These are phyloP conservation scores for Aspergillus fischeri DNA, from an alignment of 2,329 filamentous ascomycete genomes.

Conservation along the genomic window DNA sequence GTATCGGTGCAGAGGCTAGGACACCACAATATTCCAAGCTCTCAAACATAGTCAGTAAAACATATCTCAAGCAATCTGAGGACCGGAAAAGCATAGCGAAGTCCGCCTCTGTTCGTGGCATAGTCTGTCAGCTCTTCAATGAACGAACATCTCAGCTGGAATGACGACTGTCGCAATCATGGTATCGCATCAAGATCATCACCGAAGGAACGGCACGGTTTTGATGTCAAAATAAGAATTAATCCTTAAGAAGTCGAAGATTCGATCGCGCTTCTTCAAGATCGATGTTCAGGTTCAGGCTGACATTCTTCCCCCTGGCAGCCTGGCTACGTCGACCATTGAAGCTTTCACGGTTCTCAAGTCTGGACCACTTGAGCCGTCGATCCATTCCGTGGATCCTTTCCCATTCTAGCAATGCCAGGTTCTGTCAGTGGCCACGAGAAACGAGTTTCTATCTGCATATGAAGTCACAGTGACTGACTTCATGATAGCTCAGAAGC, in stretches of 20 bases:
- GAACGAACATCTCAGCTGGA: too few relatives aligned
- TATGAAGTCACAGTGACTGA: too few relatives aligned
- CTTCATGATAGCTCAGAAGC: too few relatives aligned
- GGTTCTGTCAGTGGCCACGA: not conserved
- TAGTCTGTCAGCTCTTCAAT: too few relatives aligned
- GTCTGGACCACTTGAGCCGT: not conserved
- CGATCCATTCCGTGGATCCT: slow-evolving; percentile 3
- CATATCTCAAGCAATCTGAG: too few relatives aligned
- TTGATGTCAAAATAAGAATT: not conserved
- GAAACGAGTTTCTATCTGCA: too few relatives aligned
- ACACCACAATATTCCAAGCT: too few relatives aligned
- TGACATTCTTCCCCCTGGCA: not conserved
- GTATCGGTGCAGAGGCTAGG: too few relatives aligned
- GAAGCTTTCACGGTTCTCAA: not conserved
- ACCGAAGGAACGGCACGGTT: not conserved
- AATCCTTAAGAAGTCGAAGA: not conserved
- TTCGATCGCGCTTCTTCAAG: not conserved
- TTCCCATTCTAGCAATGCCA: slow-evolving; percentile 1
- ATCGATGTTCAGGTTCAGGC: not conserved
- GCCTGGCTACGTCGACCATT: not conserved
- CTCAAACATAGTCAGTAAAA: too few relatives aligned
- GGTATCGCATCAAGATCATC: not conserved
- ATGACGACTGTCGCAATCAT: not conserved
- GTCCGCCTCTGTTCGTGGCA: too few relatives aligned
- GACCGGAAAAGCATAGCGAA: too few relatives aligned